phyloP scores from a whole-genome alignment of 169 alveolate species.

The Plasmodium blacklocki region DNA sequence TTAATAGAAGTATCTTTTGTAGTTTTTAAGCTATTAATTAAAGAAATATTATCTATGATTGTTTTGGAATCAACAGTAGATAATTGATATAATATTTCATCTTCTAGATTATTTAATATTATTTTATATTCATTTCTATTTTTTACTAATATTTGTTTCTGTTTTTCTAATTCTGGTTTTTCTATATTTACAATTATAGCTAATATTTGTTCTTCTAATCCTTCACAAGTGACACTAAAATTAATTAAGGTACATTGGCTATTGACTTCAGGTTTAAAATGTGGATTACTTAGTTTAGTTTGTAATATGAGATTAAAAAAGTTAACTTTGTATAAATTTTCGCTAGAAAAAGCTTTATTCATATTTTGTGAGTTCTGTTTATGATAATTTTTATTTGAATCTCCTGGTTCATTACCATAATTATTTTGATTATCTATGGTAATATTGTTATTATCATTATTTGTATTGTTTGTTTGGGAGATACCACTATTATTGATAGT shows the following conservation, averaged over 20 bases:
- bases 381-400: constrained; percentile 20
- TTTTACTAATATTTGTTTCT: constrained; percentile 93
- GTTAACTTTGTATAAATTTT: constrained; percentile 93
- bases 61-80: constrained; percentile 97
- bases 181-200: constrained; percentile 96
- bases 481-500: not conserved
- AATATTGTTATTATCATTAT: not conserved
- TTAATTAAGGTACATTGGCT: constrained; percentile 97
- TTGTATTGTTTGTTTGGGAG: not conserved
- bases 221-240: constrained; percentile 97
- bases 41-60: constrained; percentile 93
- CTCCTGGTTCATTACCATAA: not conserved
- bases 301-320: constrained; percentile 93
- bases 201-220: constrained; percentile 96
- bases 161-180: constrained; percentile 96
- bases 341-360: constrained; percentile 79
- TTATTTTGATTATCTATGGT: not conserved
- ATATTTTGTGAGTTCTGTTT: constrained; percentile 25
- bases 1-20: constrained; percentile 94
- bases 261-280: constrained; percentile 97
- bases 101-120: constrained; percentile 93
- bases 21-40: constrained; percentile 93
- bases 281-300: constrained; percentile 97
- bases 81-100: constrained; percentile 92
- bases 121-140: constrained; percentile 95